Evolutionary conservation across 1,284 basidiomycete species (phyloP), one percentile per base, ranked within the genome.

Genomic region (Veloporphyrellus conicus): DNA sequence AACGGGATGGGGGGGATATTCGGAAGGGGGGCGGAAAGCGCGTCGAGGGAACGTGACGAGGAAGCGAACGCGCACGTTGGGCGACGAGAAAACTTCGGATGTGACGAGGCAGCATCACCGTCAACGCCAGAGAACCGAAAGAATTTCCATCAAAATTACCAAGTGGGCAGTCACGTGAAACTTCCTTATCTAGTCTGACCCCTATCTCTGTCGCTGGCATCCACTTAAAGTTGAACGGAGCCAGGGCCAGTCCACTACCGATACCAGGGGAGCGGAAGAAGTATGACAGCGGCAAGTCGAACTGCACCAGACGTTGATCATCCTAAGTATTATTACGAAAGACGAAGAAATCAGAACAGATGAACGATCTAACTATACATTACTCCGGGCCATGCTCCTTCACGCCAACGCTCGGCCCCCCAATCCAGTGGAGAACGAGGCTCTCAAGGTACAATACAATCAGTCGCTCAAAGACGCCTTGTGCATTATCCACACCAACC

Each of bases 1-100:
- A 70, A 55, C 56, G 53, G 50, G 52, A 48, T 53, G 54, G 41
- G 18, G 20, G 28, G 64, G 66, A 47, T 73, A 77, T 74, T 68
- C 74, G 75, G 55, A 72, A 71, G 8, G 75, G 70, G 27, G 68
- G 58, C 4, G 68, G 62, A 47, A 64, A 68, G 16, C 39, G 36
- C 12, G 49, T 54, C 39, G 52, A 48, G 20, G 57, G 64, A 20
- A 57, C 27, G 23, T 31, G 50, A n/a, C 25, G 37, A 4, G 31
- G 16, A 2, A 52, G 16, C 15, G 49, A 50, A 40, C 61, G 62
- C 15, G 38, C 50, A 38, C 60, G 63, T 43, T 49, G 63, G 8
- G 50, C 62, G 32, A 53, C 62, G 47, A 68, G 49, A 20, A 68
- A 54, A 50, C 67, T 65, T 42, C 39, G 62, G 47, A 60, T 38